phyloP scores from a whole-genome alignment of 805 yeast species.

The Isabelozyma heimii region DNA sequence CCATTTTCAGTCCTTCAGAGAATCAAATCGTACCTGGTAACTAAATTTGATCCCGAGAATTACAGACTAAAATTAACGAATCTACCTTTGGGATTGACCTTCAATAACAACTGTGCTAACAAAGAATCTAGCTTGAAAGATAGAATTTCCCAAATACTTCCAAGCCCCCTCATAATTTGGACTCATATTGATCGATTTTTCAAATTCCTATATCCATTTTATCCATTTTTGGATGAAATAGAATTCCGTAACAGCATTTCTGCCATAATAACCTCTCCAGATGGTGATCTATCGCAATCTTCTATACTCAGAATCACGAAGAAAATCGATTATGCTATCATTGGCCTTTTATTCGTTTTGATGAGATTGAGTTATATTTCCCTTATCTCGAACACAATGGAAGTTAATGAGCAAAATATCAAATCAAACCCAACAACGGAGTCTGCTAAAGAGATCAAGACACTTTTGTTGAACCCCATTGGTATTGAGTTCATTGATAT shows the following conservation, averaged over 20 bases:
- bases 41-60: background rate
- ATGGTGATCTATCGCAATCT: background rate
- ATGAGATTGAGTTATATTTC: slow-evolving; percentile 14
- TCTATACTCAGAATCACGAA: background rate
- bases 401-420: background rate
- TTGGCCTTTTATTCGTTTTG: slow-evolving; percentile 11
- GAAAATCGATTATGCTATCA: slow-evolving; percentile 7
- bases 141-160: background rate
- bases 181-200: slow-evolving; percentile 10
- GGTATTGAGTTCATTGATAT: slow-evolving; percentile 14
- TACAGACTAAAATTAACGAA: background rate
- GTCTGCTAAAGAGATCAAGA: slow-evolving; percentile 1
- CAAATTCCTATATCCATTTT: slow-evolving; percentile 11
- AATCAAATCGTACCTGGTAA: background rate
- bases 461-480: slow-evolving; percentile 6
- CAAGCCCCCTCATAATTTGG: background rate
- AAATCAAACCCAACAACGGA: background rate
- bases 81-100: background rate
- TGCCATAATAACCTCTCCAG: slow-evolving; percentile 9
- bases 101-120: background rate
- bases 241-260: slow-evolving; percentile 11
- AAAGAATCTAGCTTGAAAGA: background rate
- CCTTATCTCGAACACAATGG: slow-evolving; percentile 8
- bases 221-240: slow-evolving; percentile 12
- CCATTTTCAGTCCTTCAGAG: background rate